phyloP scores from a whole-genome alignment of 1,284 basidiomycete genomes.

The Ustilago curta region DNA sequence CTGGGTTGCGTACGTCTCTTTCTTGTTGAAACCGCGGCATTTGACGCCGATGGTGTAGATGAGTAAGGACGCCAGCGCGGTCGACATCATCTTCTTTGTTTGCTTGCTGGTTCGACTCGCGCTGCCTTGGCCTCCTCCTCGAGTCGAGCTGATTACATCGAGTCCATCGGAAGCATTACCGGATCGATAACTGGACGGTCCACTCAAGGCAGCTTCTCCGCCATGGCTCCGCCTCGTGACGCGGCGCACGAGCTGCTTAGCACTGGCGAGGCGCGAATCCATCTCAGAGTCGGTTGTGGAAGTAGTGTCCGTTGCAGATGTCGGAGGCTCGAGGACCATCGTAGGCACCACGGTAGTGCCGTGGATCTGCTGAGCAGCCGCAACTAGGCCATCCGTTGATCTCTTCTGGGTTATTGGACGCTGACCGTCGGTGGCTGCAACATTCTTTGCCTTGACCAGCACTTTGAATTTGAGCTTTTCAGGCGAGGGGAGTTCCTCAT shows the following conservation, averaged over 20 bases:
- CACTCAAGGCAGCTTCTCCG: neutral
- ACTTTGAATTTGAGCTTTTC: constrained; percentile 84
- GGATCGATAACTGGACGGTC: constrained; percentile 9
- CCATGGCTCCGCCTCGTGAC: constrained; percentile 33
- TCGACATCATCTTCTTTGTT: constrained; percentile 75
- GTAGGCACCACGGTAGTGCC: constrained; percentile 18
- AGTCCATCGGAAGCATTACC: constrained; percentile 9
- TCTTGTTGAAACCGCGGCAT: constrained; percentile 90
- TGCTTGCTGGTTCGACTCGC: constrained; percentile 19
- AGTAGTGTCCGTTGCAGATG: constrained; percentile 36
- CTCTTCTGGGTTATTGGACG: constrained; percentile 12
- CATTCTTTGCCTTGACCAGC: constrained; percentile 77
- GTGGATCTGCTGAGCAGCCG: neutral
- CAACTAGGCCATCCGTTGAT: neutral
- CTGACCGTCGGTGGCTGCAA: constrained; percentile 25
- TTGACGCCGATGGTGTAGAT: constrained; percentile 97
- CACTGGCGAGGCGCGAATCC: constrained; percentile 44
- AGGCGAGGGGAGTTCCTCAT: constrained; percentile 80
- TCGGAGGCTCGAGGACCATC: constrained; percentile 21
- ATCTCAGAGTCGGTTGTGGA: constrained; percentile 48
- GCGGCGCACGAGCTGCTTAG: constrained; percentile 53
- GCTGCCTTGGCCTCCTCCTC: neutral
- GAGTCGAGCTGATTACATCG: neutral
- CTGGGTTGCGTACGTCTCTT: constrained; percentile 84
- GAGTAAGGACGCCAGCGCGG: constrained; percentile 79